Evolutionary conservation across 192 early-diverging fungal genomes (phyloP).

Genomic region (Ambispora gerdemannii): DNA sequence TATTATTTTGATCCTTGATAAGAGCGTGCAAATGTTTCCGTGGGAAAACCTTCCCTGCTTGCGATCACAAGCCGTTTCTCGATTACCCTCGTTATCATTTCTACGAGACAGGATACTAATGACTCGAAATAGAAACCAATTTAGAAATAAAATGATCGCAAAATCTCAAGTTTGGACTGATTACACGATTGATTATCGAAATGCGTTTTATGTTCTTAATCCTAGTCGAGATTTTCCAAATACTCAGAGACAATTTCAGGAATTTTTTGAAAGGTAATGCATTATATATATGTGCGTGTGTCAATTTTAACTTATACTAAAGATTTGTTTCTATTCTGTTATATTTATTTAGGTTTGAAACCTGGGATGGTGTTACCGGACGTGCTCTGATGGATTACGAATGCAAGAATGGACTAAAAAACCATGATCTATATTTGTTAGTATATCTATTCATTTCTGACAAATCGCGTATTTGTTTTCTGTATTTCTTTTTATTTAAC

Average conservation of each 20-base stretch:
- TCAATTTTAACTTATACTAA: not conserved
- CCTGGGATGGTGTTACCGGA: slow-evolving; percentile 75
- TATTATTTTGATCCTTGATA: slow-evolving; percentile 82
- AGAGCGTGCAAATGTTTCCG: slow-evolving; percentile 78
- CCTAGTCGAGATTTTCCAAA: slow-evolving; percentile 79
- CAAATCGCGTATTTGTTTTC: not conserved
- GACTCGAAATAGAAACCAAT: slow-evolving; percentile 21
- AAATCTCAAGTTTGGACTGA: slow-evolving; percentile 38
- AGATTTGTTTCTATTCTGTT: not conserved
- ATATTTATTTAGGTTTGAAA: slow-evolving; percentile 8
- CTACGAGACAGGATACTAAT: slow-evolving; percentile 61
- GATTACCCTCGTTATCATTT: slow-evolving; percentile 75
- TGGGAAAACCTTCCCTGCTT: slow-evolving; percentile 85
- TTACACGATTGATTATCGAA: slow-evolving; percentile 42
- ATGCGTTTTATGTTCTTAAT: slow-evolving; percentile 84
- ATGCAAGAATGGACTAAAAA: slow-evolving; percentile 52
- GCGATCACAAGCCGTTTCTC: slow-evolving; percentile 67
- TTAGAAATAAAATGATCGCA: not conserved
- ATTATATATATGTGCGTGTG: not conserved
- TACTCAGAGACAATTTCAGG: slow-evolving; percentile 78
- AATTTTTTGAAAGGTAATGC: slow-evolving; percentile 44
- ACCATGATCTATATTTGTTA: slow-evolving; percentile 51
- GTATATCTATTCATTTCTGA: slow-evolving; percentile 3
- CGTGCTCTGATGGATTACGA: slow-evolving; percentile 65
- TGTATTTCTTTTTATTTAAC: not conserved